Evolutionary conservation across 1,284 basidiomycete species (phyloP), one percentile per base, ranked within the genome.

Genomic region (Rhodotorula sp.): DNA sequence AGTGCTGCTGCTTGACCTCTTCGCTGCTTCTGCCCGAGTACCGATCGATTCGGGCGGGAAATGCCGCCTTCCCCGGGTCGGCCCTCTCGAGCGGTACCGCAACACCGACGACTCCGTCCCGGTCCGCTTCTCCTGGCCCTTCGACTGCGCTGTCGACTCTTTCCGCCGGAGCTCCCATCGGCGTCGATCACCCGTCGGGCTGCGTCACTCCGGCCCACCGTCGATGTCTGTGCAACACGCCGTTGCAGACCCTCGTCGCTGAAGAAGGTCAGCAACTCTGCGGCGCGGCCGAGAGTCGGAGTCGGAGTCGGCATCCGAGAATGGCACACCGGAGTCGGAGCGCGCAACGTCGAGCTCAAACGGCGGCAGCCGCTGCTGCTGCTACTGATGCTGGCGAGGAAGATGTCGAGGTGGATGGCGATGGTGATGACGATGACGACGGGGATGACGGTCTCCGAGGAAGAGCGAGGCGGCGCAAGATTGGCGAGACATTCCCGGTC

Each of bases 1-100:
- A 68, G 65, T 75, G 73, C 45, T 72, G 73, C 43, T 72, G 70
- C 48, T 48, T 75, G 47, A 67, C 57, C 7, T 71, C 71, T 7
- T 70, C 66, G n/a, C 64, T 75, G 1, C 66, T 72, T 8, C 56
- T 75, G 1, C 73, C 73, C 7, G 57, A 45, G 2, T 75, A 75
- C 64, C 67, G 67, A 4, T 19, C 59, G 16, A 47, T 59, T 0
- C 63, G 48, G 38, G 23, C 43, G 3, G 6, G 5, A 47, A 50
- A n/a, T 49, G 19, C 65, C 21, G 28, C 47, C 0, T 47, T 26
- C 1, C 12, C 54, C 5, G 21, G 52, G 0, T 62, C 61, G 43
- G 43, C 45, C 5, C 16, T 23, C 14, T 50, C 47, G 23, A 58
- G 56, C 43, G 50, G 28, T 5, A 21, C 52, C 23, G n/a, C 54